Evolutionary conservation across 1,284 basidiomycete genomes (phyloP), one percentile per base, ranked within the genome.

Genomic region (Ustilago shanxiensis): DNA sequence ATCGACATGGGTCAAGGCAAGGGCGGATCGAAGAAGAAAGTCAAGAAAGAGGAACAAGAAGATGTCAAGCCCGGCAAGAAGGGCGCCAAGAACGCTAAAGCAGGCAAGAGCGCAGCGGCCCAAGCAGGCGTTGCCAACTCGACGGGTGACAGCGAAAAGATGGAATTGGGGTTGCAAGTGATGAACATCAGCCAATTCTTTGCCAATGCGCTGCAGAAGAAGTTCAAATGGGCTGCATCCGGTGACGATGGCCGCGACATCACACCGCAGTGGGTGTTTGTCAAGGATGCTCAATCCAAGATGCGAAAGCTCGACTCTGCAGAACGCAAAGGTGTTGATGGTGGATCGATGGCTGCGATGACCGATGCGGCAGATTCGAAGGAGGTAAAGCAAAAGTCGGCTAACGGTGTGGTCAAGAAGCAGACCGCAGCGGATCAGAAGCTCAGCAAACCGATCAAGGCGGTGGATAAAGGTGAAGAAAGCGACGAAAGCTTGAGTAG

Each of bases 161-260:
- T 86, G 81, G 82, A 86, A 53, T 60, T 86, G 14, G 64, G 80
- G 10, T 45, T 85, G 57, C 71, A 80, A 56, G 77, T 83, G 37
- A 79, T 85, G 71, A 80, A 82, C 56, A 78, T 85, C 52, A 60
- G 67, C 54, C 77, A 82, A 28, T 84, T 82, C 66, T 86, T 86
- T 61, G 81, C 84, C n/a, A 77, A 77, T 45, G 79, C 82, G 26
- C 77, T 86, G 66, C 83, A 84, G 50, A 86, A 86, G 67, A 86
- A 86, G 74, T 86, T 86, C 75, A 81, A 81, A 49, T 83, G 81
- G 82, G 81, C 81, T 0, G 76, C 80, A 3, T 70, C 70, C 14
- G 79, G 73, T 53, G 77, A 83, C 60, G 62, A 79, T 22, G 77
- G 78, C 8, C 63, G 68, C n/a, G 77, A 78, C 55, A 74, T 83